Evolutionary conservation across 192 early-diverging fungal genomes (phyloP).

Genomic region (Coemansia sp.): DNA sequence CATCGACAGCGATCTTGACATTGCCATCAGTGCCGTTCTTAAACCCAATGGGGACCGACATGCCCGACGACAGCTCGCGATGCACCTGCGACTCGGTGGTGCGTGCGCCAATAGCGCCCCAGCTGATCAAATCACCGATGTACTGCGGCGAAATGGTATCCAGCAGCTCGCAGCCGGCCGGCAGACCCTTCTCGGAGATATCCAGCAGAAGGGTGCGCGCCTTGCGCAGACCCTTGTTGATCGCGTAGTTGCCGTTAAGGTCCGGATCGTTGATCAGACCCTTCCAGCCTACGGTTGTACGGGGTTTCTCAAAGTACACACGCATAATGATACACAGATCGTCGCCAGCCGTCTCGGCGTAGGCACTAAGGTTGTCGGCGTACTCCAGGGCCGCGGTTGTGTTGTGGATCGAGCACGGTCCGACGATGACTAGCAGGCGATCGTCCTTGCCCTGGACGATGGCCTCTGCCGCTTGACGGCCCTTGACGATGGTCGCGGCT

Average conservation of each 20-base stretch:
- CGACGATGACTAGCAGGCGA: constrained; percentile 79
- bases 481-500: constrained; percentile 71
- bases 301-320: constrained; percentile 87
- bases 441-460: constrained; percentile 76
- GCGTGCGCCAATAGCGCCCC: constrained; percentile 82
- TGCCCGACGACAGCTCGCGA: constrained; percentile 79
- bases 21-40: constrained; percentile 84
- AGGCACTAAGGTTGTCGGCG: constrained; percentile 62
- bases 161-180: constrained; percentile 75
- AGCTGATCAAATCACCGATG: constrained; percentile 73
- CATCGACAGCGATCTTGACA: constrained; percentile 86
- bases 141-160: constrained; percentile 86
- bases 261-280: constrained; percentile 86
- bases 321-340: constrained; percentile 81
- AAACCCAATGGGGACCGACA: constrained; percentile 79
- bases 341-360: constrained; percentile 57
- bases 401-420: constrained; percentile 87
- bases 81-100: constrained; percentile 86
- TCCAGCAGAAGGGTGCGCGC: constrained; percentile 72
- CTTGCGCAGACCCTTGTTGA: constrained; percentile 82
- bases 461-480: constrained; percentile 63
- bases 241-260: constrained; percentile 72
- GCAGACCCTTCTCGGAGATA: constrained; percentile 71
- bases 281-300: constrained; percentile 91
- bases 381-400: constrained; percentile 78